Base-by-base conservation (phyloP, 305 asterid species). In the Euphrasia arctica region DNA sequence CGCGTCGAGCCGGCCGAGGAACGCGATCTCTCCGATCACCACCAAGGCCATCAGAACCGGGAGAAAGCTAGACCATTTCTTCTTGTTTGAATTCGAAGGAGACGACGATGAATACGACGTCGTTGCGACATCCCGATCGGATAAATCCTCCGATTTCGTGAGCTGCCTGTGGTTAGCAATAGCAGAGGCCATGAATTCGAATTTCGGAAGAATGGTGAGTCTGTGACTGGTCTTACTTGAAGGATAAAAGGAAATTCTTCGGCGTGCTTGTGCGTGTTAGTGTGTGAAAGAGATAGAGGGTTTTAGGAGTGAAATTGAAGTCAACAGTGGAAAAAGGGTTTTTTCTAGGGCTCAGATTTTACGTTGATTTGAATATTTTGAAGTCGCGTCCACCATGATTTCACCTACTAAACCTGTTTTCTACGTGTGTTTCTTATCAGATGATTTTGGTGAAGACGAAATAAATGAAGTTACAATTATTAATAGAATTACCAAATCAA, bases 21-120 rank as follows among this genome's bases (percentile, higher is more conserved):
- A 89, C 15, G 82, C 85, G 82, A 92, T 82, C 84, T 92, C 97
- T 11, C 88, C 83, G 29, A 92, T 65, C 54, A 92, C 93, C 67
- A 92, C 91, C 65, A 92, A 62, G 42, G 70, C 85, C 55, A 87
- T 86, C 29, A 92, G 62, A 60, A 89, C 27, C 1, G 96, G 96
- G 10, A 93, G 70, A 70, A 79, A 58, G 72, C 69, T 83, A 60
- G 83, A 73, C 92, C 95, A 90, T 78, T 74, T 85, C 56, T 58
- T 84, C 88, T 72, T 82, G 81, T 61, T 74, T 6, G 73, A 15
- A 58, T 48, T 69, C 5, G 70, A 14, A 5, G 77, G 45, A 18
- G 69, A 51, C 5, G 74, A 18, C 1, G 74, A 65, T 31, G 82
- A 66, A 71, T 72, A 72, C 9, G 85, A 73, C 41, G 84, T 69